Base-by-base conservation (phyloP, 2,329 filamentous ascomycete genomes). In the Bretziella fagacearum region DNA sequence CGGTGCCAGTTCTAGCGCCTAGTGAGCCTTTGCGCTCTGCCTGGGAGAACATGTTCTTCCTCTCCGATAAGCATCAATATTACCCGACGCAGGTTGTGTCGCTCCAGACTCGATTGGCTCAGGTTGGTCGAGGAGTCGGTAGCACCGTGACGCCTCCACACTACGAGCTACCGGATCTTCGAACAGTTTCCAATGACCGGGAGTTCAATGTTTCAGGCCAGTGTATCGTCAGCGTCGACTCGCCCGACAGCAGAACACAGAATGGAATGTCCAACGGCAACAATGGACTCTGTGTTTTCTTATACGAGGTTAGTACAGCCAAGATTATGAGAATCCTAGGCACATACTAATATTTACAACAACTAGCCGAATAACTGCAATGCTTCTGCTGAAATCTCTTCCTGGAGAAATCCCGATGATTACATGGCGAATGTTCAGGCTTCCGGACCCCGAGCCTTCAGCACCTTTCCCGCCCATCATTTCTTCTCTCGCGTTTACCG, bases 401-500 rank as follows among this genome's bases (percentile, higher is more conserved):
- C 60, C 4, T 67, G 64, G 63, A 62, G 61, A 51, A 56, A 61
- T 15, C 55, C 61, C 2, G 54, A 61, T 1, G 55, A 59, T 13
- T 58, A 64, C 29, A 53, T 55, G 44, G 61, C 62, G 49, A 51
- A 52, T 7, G 57, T 72, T 43, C 61, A 61, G 40, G 61, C 60
- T 20, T 56, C 62, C 15, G 70, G 71, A 0, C 68, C 73, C 0
- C 57, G 59, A 2, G 56, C 59, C 35, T 75, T 73, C 51, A 61
- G 61, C 30, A 58, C 58, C 0, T 76, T 76, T 46, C 73, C 73
- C 2, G 62, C 67, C 8, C 73, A 76, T 49, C 71, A 76, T 54
- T 74, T 72, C 55, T 76, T 75, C 48, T 65, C 66, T 20, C 64
- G 71, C 8, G 63, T 75, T 4, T 75, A 70, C 52, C 66, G 73